Percentiles rank a stretch among this genome's conserved stretches.
Evolutionary conservation across 345 rosid species (phyloP).

Genomic region (Excoecaria cochinchinensis): DNA sequence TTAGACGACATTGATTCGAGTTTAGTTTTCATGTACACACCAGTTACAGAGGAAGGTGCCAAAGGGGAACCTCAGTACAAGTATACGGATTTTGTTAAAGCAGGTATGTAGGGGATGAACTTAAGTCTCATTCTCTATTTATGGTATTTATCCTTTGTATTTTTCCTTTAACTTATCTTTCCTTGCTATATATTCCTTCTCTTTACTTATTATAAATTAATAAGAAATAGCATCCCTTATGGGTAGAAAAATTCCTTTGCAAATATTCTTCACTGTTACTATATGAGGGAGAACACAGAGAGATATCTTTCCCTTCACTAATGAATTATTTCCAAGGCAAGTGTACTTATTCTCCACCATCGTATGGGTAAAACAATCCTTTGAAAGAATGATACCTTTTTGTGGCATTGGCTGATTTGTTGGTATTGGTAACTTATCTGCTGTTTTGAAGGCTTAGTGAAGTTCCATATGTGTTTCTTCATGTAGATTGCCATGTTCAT

Average conservation of each 20-base stretch:
- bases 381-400: not conserved
- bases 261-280: not conserved
- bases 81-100: slow-evolving; percentile 92
- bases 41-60: slow-evolving; percentile 89
- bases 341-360: not conserved
- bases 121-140: not conserved
- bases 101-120: slow-evolving; percentile 50
- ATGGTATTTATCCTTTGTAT: not conserved
- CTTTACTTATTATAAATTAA: not conserved
- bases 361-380: not conserved
- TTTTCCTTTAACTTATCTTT: not conserved
- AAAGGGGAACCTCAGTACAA: slow-evolving; percentile 97
- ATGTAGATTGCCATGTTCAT: not conserved
- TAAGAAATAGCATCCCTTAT: not conserved
- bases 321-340: not conserved
- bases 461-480: not conserved
- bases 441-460: not conserved
- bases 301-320: not conserved
- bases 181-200: not conserved
- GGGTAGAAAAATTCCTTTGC: not conserved
- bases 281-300: not conserved
- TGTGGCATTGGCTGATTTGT: not conserved
- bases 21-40: slow-evolving; percentile 97
- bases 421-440: not conserved
- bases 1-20: slow-evolving; percentile 87